Conservation (phyloP, 176 grass and related monocot genomes). For the Oryza punctata region DNA sequence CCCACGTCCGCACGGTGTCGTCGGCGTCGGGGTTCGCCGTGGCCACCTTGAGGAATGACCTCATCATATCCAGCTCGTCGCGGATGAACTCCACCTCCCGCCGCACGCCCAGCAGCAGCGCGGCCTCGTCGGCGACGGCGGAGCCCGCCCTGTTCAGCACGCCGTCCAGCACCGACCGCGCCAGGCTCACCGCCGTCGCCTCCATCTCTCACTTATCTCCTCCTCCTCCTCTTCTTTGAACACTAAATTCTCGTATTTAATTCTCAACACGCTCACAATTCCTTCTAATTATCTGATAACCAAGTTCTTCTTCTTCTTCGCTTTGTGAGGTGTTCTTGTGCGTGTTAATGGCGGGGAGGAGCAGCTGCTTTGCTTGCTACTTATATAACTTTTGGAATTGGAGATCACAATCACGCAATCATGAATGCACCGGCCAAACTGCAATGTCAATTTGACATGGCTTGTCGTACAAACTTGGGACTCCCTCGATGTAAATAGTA, state of each 20-base stretch:
- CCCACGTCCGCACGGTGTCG: slow-evolving; percentile 32
- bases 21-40: not conserved
- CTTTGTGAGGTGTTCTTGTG: not conserved
- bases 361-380: not conserved
- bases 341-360: not conserved
- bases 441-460: not conserved
- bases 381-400: not conserved
- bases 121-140: slow-evolving; percentile 37
- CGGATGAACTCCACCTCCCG: slow-evolving; percentile 45
- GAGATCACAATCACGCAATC: not conserved
- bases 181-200: slow-evolving; percentile 43
- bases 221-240: no score
- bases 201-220: slow-evolving; percentile 7
- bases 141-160: slow-evolving; percentile 30
- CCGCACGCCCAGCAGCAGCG: slow-evolving; percentile 20
- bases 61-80: slow-evolving; percentile 46
- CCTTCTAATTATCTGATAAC: no score
- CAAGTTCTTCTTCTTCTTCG: no score
- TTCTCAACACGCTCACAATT: no score
- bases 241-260: no score
- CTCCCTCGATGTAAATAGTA: not conserved
- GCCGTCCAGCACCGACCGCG: slow-evolving; percentile 42
- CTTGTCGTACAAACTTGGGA: not conserved
- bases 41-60: slow-evolving; percentile 21
- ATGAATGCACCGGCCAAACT: not conserved